Evolutionary conservation across 139 green algal species (phyloP).

Genomic region (Coccomyxa sp.): DNA sequence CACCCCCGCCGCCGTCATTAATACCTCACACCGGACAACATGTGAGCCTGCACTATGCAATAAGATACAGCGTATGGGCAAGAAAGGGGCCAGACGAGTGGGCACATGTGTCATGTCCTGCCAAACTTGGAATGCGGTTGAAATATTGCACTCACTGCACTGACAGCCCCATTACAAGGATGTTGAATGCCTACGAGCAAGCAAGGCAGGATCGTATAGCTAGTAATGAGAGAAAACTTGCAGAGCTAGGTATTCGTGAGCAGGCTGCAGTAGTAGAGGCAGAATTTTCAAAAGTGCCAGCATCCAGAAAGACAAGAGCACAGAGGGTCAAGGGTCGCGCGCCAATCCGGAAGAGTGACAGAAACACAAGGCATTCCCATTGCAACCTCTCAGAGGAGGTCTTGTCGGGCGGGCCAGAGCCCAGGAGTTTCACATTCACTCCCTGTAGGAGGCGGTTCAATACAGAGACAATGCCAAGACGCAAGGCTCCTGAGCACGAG

Average conservation of each 20-base stretch:
- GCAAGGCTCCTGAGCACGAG: neutral
- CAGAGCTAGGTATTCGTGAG: neutral
- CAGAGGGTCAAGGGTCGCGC: neutral
- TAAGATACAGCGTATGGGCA: too few relatives aligned
- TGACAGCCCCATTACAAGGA: too few relatives aligned
- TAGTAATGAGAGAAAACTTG: neutral
- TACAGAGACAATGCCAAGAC: neutral
- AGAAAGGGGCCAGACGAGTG: too few relatives aligned
- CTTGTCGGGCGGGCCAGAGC: neutral
- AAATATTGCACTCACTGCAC: too few relatives aligned
- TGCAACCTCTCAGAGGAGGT: neutral
- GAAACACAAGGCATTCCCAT: neutral
- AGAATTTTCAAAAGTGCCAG: too few relatives aligned
- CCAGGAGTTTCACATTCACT: neutral
- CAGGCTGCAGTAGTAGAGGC: neutral
- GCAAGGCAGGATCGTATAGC: neutral
- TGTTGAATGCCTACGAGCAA: neutral
- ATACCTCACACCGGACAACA: too few relatives aligned
- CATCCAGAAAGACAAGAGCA: neutral
- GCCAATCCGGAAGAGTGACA: neutral
- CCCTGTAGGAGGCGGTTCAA: neutral
- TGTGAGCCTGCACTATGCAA: too few relatives aligned
- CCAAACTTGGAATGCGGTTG: too few relatives aligned
- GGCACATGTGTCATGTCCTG: too few relatives aligned
- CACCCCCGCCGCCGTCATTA: too few relatives aligned